A percentile compares a stretch with the other conserved stretches of the same genome.
Evolutionary conservation across 192 early-diverging fungal genomes (phyloP).

Genomic region (Rhizoclosmatium globosum): DNA sequence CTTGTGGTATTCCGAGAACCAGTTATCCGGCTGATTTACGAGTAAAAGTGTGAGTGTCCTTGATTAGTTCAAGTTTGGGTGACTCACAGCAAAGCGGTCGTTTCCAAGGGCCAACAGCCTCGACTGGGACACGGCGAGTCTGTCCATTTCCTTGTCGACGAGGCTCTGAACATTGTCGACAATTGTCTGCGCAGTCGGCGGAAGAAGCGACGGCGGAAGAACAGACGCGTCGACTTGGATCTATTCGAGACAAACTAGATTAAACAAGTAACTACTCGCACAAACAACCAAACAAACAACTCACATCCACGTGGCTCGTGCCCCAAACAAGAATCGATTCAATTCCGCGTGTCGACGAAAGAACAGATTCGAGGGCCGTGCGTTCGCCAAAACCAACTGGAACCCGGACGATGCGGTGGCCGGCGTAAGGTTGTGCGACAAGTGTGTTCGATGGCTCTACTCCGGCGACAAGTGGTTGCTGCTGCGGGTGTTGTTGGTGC

Average conservation of each 20-base stretch:
- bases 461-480: too few relatives aligned
- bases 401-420: too few relatives aligned
- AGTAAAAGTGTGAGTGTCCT: neutral
- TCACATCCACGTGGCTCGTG: conserved; percentile 18
- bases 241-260: neutral
- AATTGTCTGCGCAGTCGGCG: neutral
- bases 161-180: conserved; percentile 24
- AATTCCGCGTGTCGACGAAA: neutral
- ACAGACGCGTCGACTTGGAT: conserved; percentile 23
- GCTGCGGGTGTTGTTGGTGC: too few relatives aligned
- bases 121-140: neutral
- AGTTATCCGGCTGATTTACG: conserved; percentile 33
- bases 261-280: neutral
- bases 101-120: neutral
- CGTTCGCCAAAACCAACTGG: neutral
- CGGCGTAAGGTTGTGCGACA: too few relatives aligned
- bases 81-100: neutral
- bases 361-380: neutral
- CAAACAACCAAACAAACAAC: neutral
- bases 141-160: conserved; percentile 26
- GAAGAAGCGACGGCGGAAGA: neutral
- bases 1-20: conserved; percentile 59
- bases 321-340: conserved; percentile 6
- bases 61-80: neutral
- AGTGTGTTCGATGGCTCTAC: too few relatives aligned